These are phyloP conservation scores for Claviceps digitariae DNA, from an alignment of 2,329 filamentous ascomycete genomes.

Conservation along the genomic window DNA sequence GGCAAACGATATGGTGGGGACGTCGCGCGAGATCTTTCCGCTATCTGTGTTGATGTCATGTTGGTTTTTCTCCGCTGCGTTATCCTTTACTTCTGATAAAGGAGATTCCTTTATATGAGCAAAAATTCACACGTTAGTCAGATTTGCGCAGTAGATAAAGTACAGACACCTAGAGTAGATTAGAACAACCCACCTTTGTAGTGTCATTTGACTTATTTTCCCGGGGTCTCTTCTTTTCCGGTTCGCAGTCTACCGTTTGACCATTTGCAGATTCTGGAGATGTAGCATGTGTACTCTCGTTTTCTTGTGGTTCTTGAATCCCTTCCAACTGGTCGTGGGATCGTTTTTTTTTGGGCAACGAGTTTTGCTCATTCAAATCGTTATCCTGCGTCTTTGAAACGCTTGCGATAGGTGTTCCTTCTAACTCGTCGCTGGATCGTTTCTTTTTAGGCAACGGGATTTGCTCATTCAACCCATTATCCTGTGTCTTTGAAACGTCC, in stretches of 20 bases:
- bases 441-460: conserved; percentile 54
- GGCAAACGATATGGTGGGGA: conserved; percentile 51
- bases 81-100: background rate
- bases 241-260: conserved; percentile 34
- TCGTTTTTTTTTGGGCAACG: conserved; percentile 55
- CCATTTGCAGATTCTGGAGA: conserved; percentile 33
- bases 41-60: background rate
- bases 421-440: conserved; percentile 46
- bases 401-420: conserved; percentile 24
- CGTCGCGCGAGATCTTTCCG: conserved; percentile 14
- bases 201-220: conserved; percentile 31
- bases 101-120: background rate
- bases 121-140: background rate
- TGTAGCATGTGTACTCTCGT: conserved; percentile 28
- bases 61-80: background rate
- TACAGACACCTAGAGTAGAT: background rate
- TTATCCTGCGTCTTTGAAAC: conserved; percentile 21
- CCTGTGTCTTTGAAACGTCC: conserved; percentile 18
- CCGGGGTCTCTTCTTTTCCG: conserved; percentile 51
- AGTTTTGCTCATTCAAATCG: conserved; percentile 32
- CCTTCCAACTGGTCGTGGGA: conserved; percentile 45
- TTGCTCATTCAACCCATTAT: conserved; percentile 31
- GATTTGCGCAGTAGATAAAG: background rate
- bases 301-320: conserved; percentile 26
- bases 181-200: conserved; percentile 17